These are phyloP conservation scores for Cryomyces minteri DNA, from an alignment of 495 filamentous ascomycete species.

Conservation along the genomic window DNA sequence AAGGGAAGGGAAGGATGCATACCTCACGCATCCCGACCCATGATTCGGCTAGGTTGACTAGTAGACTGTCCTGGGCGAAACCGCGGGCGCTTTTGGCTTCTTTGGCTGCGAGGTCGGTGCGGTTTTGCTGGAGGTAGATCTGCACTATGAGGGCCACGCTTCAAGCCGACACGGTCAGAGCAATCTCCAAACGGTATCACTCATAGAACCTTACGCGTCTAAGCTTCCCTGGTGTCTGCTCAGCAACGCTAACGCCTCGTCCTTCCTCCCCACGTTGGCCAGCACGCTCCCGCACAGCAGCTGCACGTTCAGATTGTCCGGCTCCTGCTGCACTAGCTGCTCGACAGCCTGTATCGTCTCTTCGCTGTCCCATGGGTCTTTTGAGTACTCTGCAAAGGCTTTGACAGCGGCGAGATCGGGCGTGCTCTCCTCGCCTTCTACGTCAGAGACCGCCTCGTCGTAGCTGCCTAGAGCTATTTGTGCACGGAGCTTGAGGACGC, in stretches of 20 bases:
- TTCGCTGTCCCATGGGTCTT: slow-evolving; percentile 30
- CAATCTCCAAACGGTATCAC: not conserved
- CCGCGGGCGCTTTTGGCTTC: slow-evolving; percentile 77
- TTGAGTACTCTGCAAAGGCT: slow-evolving; percentile 50
- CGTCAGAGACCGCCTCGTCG: slow-evolving; percentile 46
- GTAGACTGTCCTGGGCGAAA: slow-evolving; percentile 88
- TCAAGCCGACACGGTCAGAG: slow-evolving; percentile 1
- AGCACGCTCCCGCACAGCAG: slow-evolving; percentile 61
- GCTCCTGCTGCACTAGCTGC: slow-evolving; percentile 39
- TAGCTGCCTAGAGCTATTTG: slow-evolving; percentile 64
- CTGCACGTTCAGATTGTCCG: slow-evolving; percentile 69
- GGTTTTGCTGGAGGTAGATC: slow-evolving; percentile 81
- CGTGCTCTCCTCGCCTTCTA: slow-evolving; percentile 38
- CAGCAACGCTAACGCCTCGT: slow-evolving; percentile 67
- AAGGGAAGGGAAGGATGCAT: slow-evolving; percentile 18
- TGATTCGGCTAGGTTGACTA: slow-evolving; percentile 87
- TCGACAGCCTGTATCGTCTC: slow-evolving; percentile 44
- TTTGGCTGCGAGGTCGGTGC: slow-evolving; percentile 74
- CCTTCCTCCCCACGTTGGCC: slow-evolving; percentile 52
- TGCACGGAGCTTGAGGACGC: slow-evolving; percentile 62
- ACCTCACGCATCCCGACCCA: slow-evolving; percentile 86
- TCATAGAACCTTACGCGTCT: slow-evolving; percentile 48
- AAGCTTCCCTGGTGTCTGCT: slow-evolving; percentile 64
- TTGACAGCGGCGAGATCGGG: slow-evolving; percentile 66
- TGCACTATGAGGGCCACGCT: slow-evolving; percentile 40